Base-by-base conservation (phyloP, 257 asterid species). In the Capsicum pubescens region DNA sequence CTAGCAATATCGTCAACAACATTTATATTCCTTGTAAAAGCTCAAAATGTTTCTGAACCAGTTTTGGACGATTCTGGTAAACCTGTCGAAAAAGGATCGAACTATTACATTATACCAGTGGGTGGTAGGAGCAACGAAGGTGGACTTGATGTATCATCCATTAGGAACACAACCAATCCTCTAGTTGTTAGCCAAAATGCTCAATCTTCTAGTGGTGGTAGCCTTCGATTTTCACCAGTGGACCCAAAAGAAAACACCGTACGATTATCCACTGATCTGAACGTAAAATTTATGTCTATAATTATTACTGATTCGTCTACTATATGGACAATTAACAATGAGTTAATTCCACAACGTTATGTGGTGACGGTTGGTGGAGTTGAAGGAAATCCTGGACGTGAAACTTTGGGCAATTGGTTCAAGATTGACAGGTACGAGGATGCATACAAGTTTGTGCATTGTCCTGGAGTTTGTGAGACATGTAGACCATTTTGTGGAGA, bases 311-410 rank as follows among this genome's bases (percentile, higher is more conserved):
- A 16, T 35, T 9, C 1, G 15, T 58, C 84, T 9, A 69, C 67
- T 1, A 35, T 82, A 11, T 85, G 85, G 85, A 81, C 54, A 46
- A 82, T 86, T 21, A 12, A 15, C 6, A 1, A 7, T 14, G 9
- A 5, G 8, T 10, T 82, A 26, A 21, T 50, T 36, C 63, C 85
- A 10, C 13, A 14, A 0, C 83, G 26, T 42, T 42, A 10, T 69
- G 67, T 55, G 9, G 54, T 83, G 74, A 13, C 69, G 3, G 42
- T 48, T 5, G 86, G 84, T 13, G 88, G 88, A 44, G 84, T 56
- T 42, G 68, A 32, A 46, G 86, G 86, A 42, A 80, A 86, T 72
- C 84, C 88, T 8, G 84, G 84, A 4, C 55, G 80, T 48, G 55
- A 80, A 3, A 81, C 83, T 80, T 6, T 71, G 44, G 19, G 46